Evolutionary conservation across 164 flowering plant species (phyloP).

Genomic region (Malania oleifera): DNA sequence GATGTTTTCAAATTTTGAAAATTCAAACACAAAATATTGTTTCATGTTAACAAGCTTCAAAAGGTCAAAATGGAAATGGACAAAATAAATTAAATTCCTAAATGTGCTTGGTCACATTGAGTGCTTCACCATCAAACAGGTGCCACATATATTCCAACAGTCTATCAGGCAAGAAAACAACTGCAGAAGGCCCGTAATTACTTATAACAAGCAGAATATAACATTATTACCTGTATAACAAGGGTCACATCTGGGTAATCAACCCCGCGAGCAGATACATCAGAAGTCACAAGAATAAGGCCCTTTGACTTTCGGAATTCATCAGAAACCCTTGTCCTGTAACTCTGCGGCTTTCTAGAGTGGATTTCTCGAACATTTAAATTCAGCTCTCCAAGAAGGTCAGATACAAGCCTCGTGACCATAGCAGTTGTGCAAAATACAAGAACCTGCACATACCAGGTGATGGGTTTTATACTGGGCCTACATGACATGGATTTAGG

Average conservation of each 20-base stretch:
- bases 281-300: conserved; percentile 95
- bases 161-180: too few relatives aligned
- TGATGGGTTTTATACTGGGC: background rate
- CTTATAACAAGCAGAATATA: background rate
- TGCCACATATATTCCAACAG: too few relatives aligned
- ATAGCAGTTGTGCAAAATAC: conserved; percentile 98
- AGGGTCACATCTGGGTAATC: conserved; percentile 99
- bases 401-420: conserved; percentile 83
- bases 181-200: too few relatives aligned
- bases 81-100: too few relatives aligned
- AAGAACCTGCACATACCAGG: conserved; percentile 57
- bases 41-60: too few relatives aligned
- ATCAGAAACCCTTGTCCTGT: conserved; percentile 88
- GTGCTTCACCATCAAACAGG: too few relatives aligned
- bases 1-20: too few relatives aligned
- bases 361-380: conserved; percentile 94
- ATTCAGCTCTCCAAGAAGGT: conserved; percentile 71
- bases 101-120: too few relatives aligned
- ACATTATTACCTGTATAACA: conserved; percentile 72
- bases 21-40: too few relatives aligned
- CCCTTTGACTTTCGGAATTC: conserved; percentile 97
- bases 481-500: background rate
- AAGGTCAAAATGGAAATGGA: too few relatives aligned
- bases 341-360: conserved; percentile 91
- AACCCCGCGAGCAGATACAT: conserved; percentile 99